Evolutionary conservation across 202 grass and related monocot species (phyloP), one percentile per base, ranked within the genome.

Genomic region (Hordeum pubiflorum): DNA sequence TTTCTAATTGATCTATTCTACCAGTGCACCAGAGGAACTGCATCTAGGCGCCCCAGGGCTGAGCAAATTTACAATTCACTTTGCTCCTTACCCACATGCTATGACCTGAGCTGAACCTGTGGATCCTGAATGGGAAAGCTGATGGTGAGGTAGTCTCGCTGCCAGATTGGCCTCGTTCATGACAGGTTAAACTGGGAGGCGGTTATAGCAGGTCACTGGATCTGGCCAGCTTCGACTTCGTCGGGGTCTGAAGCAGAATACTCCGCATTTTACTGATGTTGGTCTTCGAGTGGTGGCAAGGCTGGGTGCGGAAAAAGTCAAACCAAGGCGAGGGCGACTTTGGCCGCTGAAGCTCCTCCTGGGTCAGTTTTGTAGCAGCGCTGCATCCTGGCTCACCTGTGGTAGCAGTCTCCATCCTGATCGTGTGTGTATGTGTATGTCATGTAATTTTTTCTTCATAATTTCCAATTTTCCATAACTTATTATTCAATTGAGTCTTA

Each of bases 1-100:
- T 77, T 86, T 68, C 78, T 99, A 63, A 87, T 95, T 72, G 85
- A 95, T 65, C 85, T 95, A 37, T 99, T 99, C 78, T 87, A 93
- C 72, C 86, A 90, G 89, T 99, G 96, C 58, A 99, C 88, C 70
- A 85, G 87, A 76, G 92, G 86, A 78, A 72, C 78, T 29, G 87
- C 87, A 43, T 84, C 85, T 48, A 88, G 68, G 44, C 90, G 96
- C 7, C 96, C 92, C 21, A 86, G 91, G 60, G 96, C 87, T 7
- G 86, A 88, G 62, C 64, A 93, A 55, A 88, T 99, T 71, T 95
- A 91, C 65, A 77, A 89, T 38, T 88, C 74, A 13, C 72, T 99
- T 69, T 85, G 79, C 79, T 79, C 90, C 71, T 66, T 93, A 48
- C 81, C 91, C 24, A 86, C 79, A 82, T 79, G 79, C 61, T 86